Evolutionary conservation across 768 basidiomycete species (phyloP).

Genomic region (Coprinellus aureogranulatus): DNA sequence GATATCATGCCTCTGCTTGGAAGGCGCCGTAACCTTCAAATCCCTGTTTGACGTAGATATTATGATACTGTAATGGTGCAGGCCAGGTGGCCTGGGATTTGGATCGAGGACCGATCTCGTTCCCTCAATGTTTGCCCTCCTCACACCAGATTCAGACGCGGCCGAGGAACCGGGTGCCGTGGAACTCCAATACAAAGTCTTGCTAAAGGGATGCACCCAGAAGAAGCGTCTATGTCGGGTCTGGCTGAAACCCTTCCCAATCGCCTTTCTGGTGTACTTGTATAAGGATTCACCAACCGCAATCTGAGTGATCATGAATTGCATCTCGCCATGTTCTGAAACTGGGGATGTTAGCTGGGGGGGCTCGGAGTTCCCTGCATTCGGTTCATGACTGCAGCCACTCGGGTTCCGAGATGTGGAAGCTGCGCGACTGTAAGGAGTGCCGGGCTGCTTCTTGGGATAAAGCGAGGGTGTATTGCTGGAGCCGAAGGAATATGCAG

Average conservation of each 20-base stretch:
- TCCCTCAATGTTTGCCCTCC: conserved; percentile 94
- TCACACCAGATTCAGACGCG: conserved; percentile 89
- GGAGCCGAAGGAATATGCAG: too few species aligned
- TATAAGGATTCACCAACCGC: conserved; percentile 99
- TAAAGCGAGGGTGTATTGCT: too few species aligned
- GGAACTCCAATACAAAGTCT: conserved; percentile 95
- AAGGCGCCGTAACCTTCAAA: conserved; percentile 98
- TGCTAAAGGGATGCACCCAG: conserved; percentile 99
- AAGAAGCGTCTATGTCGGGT: conserved; percentile 93
- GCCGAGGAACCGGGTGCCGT: conserved; percentile 88
- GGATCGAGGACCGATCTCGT: conserved; percentile 91
- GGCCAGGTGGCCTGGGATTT: conserved; percentile 92
- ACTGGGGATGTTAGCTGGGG: too few species aligned
- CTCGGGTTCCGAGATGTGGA: too few species aligned
- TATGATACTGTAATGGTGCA: conserved; percentile 90
- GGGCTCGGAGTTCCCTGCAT: conserved; percentile 33
- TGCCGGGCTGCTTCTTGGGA: too few species aligned
- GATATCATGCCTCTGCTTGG: conserved; percentile 93
- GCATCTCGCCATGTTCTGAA: conserved; percentile 89
- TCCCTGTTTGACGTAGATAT: conserved; percentile 92
- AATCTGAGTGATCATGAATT: conserved; percentile 97
- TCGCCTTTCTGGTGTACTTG: conserved; percentile 89
- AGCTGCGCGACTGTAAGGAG: too few species aligned
- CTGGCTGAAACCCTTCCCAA: conserved; percentile 89
- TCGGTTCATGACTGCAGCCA: too few species aligned